Base-by-base conservation (phyloP, 2,329 filamentous ascomycete genomes). In the Zymoseptoria brevis region DNA sequence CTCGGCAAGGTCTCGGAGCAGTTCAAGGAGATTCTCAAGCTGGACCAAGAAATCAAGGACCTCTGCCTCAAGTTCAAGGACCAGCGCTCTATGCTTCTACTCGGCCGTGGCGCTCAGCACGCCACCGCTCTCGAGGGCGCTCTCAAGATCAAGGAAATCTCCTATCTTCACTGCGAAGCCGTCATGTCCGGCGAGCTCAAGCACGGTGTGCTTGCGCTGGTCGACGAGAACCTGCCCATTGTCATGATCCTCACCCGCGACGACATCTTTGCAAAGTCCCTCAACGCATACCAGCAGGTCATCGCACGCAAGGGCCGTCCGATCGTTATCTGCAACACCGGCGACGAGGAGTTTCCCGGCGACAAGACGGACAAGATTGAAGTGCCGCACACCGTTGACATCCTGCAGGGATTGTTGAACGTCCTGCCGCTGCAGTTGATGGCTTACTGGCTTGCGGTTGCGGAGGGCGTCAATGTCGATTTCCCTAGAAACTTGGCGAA, bases 151-250 rank as follows among this genome's bases (percentile, higher is more conserved):
- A 99, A 99, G 85, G 94, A 99, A 80, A 99, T 99, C 71, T 97
- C 93, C 19, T 99, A 99, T 78, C 89, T 99, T 61, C 94, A 99
- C 79, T 99, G 94, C 77, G 94, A 99, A 80, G 94, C 94, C 69
- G 94, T 99, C 81, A 99, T 99, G 94, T 97, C 94, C 65, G 94
- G 94, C 77, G 94, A 99, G 80, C 84, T 99, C 71, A 99, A 99
- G 85, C 94, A 99, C 77, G 94, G 94, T 82, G 94, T 99, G 56
- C 81, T 99, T 73, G 94, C 94, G 56, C 83, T 99, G 64, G 94
- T 99, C 61, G 94, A 99, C 71, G 94, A 99, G 83, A 93, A 96
- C 78, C 85, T 99, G 45, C 94, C 94, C 63, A 99, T 99, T 75
- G 96, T 99, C 77, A 99, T 99, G 94, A 97, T 99, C 72, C 83